Evolutionary conservation across 2,329 filamentous ascomycete genomes (phyloP).

Genomic region (Colletotrichum shisoi): DNA sequence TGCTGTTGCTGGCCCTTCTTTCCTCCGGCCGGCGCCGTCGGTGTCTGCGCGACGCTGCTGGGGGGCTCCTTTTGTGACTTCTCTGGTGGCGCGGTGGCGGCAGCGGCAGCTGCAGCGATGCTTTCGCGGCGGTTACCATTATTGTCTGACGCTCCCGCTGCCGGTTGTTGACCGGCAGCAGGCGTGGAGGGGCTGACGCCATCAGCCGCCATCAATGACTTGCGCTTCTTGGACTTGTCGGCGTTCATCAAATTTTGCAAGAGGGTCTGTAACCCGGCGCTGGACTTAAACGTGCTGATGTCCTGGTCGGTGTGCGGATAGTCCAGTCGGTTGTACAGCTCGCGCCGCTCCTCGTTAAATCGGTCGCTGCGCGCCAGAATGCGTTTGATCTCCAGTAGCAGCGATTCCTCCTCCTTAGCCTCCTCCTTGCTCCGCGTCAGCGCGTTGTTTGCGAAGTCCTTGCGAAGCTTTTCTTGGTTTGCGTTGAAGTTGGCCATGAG

Average conservation of each 20-base stretch:
- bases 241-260: slow-evolving; percentile 82
- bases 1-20: slow-evolving; percentile 62
- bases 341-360: slow-evolving; percentile 86
- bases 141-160: slow-evolving; percentile 48
- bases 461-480: slow-evolving; percentile 78
- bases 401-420: slow-evolving; percentile 87
- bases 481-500: slow-evolving; percentile 88
- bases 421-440: slow-evolving; percentile 84
- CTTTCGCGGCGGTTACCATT: slow-evolving; percentile 59
- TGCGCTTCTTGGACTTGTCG: slow-evolving; percentile 90
- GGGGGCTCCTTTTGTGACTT: slow-evolving; percentile 54
- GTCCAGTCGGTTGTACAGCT: slow-evolving; percentile 86
- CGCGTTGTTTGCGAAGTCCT: slow-evolving; percentile 82
- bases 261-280: slow-evolving; percentile 78
- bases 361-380: slow-evolving; percentile 87
- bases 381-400: slow-evolving; percentile 88
- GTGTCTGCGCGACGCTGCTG: slow-evolving; percentile 51
- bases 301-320: slow-evolving; percentile 76
- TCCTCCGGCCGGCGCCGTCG: slow-evolving; percentile 51
- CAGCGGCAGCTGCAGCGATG: slow-evolving; percentile 55
- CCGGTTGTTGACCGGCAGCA: slow-evolving; percentile 44
- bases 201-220: slow-evolving; percentile 70
- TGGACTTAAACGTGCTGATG: slow-evolving; percentile 80
- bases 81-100: slow-evolving; percentile 43
- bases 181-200: slow-evolving; percentile 57